phyloP scores from a whole-genome alignment of 345 rosid genomes.

The Eucalyptus cladocalyx region DNA sequence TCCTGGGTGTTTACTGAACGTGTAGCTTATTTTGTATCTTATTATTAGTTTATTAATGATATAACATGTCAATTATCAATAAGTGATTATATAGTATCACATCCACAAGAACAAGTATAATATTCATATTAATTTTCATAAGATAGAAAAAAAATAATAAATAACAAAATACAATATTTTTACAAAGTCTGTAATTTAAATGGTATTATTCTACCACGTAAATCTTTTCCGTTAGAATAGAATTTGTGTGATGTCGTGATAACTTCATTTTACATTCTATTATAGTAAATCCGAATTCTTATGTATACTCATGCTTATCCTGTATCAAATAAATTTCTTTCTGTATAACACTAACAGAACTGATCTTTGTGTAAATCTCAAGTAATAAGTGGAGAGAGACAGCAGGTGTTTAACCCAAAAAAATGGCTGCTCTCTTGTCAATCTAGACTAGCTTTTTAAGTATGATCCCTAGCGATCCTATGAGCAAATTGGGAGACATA shows the following conservation, averaged over 20 bases:
- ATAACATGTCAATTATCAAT: neutral
- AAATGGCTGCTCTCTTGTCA: no score
- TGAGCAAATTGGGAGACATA: no score
- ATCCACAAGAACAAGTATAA: neutral
- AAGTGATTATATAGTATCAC: neutral
- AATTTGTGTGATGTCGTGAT: neutral
- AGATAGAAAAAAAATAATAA: neutral
- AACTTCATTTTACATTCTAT: neutral
- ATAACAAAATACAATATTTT: neutral
- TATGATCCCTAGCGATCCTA: no score
- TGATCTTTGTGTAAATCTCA: no score
- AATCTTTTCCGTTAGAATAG: neutral
- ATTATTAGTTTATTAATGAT: neutral
- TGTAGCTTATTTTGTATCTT: neutral
- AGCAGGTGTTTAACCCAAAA: no score
- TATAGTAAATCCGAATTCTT: neutral
- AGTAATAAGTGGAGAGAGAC: no score
- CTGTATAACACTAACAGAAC: no score
- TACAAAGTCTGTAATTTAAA: neutral
- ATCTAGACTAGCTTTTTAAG: no score
- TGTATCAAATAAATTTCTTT: no score
- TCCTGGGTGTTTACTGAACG: neutral
- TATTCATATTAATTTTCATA: neutral
- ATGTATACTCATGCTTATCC: no score
- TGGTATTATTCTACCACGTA: neutral